Base-by-base conservation (phyloP, 768 basidiomycete genomes). In the Boletus tomentosulus region DNA sequence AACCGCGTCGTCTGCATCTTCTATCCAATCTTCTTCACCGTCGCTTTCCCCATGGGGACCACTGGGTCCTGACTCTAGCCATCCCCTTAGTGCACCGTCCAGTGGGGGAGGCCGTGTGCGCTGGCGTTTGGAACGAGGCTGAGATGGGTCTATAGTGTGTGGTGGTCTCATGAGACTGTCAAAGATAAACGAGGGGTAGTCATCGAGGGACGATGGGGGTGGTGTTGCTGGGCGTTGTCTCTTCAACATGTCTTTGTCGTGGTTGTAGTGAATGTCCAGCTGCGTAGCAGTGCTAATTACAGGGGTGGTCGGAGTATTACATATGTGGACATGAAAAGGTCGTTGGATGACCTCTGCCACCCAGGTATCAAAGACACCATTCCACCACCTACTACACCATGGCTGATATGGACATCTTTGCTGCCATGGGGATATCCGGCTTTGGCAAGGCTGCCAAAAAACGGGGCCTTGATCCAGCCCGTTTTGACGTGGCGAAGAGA, bases 341-440 rank as follows among this genome's bases (percentile, higher is more conserved):
- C 22, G 54, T 19, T 37, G 51, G 51, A 33, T 33, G 58, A 58
- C 64, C 47, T 55, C 52, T 51, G 62, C 59, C 62, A 65, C 65
- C 50, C 11, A 19, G 27, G 42, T 19, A 22, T 15, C 50, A 35
- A 8, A 37, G 16, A 42, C 48, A 9, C 11, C 33, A 12, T 33
- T 55, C 11, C 6, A 45, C 56, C 46, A 58, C 46, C 44, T 24
- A 46, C 55, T 34, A 42, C 61, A 52, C 42, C n/a, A 81, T 82
- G 81, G 69, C 69, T 25, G 81, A 85, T 69, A 77, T 78, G 73
- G 89, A 91, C 56, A 71, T 92, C 19, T 79, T 92, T 62, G 83
- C 86, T 2, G 82, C 86, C 11, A 92, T 94, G 86, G 91, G 91
- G 6, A 88, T 93, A 53, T 62, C 82, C 62, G 87, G 87, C 24